A percentile compares a stretch with the other conserved stretches of the same genome.
Evolutionary conservation across 305 asterid species (phyloP).

Genomic region (Fraxinus nigra): DNA sequence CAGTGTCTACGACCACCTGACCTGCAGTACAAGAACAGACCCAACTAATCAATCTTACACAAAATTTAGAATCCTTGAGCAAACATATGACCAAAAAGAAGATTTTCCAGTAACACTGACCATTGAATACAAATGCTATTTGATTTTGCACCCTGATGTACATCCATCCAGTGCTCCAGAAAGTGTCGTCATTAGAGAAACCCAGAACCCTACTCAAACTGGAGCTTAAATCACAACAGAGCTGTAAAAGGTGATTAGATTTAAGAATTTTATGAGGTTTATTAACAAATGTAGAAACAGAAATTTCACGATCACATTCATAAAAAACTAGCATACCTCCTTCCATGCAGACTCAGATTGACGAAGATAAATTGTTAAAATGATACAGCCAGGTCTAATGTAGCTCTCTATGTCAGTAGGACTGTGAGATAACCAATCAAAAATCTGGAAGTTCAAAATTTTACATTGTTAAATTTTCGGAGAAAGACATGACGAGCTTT

Average conservation of each 20-base stretch:
- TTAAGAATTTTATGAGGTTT: slow-evolving; percentile 18
- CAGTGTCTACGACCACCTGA: slow-evolving; percentile 55
- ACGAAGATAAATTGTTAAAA: slow-evolving; percentile 69
- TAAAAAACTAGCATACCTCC: slow-evolving; percentile 51
- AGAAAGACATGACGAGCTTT: slow-evolving; percentile 11
- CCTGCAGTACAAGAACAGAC: slow-evolving; percentile 48
- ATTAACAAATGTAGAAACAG: not conserved
- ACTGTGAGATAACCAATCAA: slow-evolving; percentile 80
- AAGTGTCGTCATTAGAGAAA: slow-evolving; percentile 49
- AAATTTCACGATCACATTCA: not conserved
- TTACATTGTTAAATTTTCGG: slow-evolving; percentile 19
- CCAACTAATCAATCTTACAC: slow-evolving; percentile 19
- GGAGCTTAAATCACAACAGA: slow-evolving; percentile 60
- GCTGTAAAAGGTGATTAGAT: slow-evolving; percentile 42
- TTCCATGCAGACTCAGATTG: slow-evolving; percentile 69
- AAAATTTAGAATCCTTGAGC: slow-evolving; percentile 20
- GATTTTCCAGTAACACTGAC: slow-evolving; percentile 31
- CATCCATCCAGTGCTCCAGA: slow-evolving; percentile 84
- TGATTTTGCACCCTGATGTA: slow-evolving; percentile 69
- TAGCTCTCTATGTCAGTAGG: slow-evolving; percentile 86
- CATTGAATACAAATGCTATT: slow-evolving; percentile 58
- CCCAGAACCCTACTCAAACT: slow-evolving; percentile 65
- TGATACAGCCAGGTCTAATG: slow-evolving; percentile 78
- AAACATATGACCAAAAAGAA: not conserved
- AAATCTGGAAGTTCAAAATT: slow-evolving; percentile 56